Base-by-base conservation (phyloP, 2,329 filamentous ascomycete genomes). In the Epichloe hybrida region DNA sequence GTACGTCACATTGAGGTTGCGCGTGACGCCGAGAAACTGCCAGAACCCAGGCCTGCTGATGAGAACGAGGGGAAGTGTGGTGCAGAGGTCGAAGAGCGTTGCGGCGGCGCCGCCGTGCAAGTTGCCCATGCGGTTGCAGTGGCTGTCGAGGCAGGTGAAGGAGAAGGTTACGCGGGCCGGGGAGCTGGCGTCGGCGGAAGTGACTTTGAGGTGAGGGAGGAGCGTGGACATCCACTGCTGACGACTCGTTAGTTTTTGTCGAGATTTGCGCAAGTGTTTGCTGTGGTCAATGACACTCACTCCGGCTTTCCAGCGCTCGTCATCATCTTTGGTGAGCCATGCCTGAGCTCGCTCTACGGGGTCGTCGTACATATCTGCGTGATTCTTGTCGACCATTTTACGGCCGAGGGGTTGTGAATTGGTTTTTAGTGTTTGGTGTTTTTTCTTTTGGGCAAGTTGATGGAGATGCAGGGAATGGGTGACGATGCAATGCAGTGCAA, bases 1-100 rank as follows among this genome's bases (percentile, higher is more conserved):
- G 62, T 85, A 88, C 0, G 80, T 85, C 41, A 84, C 73, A 58
- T 75, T 80, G 50, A 88, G 70, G 27, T 78, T 81, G 52, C 84
- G 74, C 60, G 72, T 80, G 27, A 88, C 82, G 38, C 84, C 83
- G 23, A 81, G 71, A 38, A 67, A 69, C 51, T 72, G 67, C 76
- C 83, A 86, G 62, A 75, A 79, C 5, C 80, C 83, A 0, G 76
- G 77, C 21, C 68, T 68, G 43, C 74, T 73, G 48, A 83, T 63
- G 38, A 81, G 71, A 9, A 74, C 64, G 12, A 87, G 64, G 3
- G 79, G 70, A 17, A 79, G 62, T 3, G 78, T 79, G 0, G 84
- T 86, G 57, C 78, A 74, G 51, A 77, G 68, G 66, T 88, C 85
- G 56, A 87, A 82, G 4, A 88, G 65, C 0, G 82, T 82, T 2